These are phyloP conservation scores for Daldinia sp. DNA, from an alignment of 2,329 filamentous ascomycete species.

Conservation along the genomic window DNA sequence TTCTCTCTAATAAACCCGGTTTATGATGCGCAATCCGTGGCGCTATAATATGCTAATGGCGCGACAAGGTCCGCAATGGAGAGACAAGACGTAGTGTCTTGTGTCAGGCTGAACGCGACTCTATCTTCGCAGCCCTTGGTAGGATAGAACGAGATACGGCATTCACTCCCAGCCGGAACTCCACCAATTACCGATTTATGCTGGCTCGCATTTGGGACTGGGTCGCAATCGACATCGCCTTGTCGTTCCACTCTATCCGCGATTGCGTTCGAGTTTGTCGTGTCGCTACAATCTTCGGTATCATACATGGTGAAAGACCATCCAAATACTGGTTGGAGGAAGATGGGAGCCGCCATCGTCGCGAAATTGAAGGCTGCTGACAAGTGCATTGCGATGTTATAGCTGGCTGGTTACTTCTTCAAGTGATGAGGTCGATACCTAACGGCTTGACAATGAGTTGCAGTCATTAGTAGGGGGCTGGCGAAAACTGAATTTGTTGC, in stretches of 20 bases:
- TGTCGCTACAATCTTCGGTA: slow-evolving; percentile 21
- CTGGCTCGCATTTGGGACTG: slow-evolving; percentile 20
- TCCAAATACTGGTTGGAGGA: slow-evolving; percentile 19
- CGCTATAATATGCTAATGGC: slow-evolving; percentile 30
- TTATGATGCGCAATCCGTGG: slow-evolving; percentile 9
- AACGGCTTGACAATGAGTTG: background rate
- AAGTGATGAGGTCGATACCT: background rate
- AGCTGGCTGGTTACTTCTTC: background rate
- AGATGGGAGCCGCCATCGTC: slow-evolving; percentile 4
- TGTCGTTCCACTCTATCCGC: slow-evolving; percentile 23
- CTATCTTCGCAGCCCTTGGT: slow-evolving; percentile 15
- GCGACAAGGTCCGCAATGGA: slow-evolving; percentile 24
- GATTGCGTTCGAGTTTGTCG: slow-evolving; percentile 3
- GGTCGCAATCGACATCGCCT: slow-evolving; percentile 25
- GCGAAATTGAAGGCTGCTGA: slow-evolving; percentile 12
- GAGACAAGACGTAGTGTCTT: slow-evolving; percentile 26
- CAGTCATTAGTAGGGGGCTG: background rate
- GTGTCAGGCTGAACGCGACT: slow-evolving; percentile 32
- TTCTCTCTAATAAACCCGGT: background rate
- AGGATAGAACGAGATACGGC: slow-evolving; percentile 32
- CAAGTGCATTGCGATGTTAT: slow-evolving; percentile 20
- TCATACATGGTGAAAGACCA: slow-evolving; percentile 34
- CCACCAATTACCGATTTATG: slow-evolving; percentile 30
- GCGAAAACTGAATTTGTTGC: background rate
- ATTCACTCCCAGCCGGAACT: slow-evolving; percentile 29